Evolutionary conservation across 495 filamentous ascomycete species (phyloP).

Genomic region (Oleoguttula mirabilis): DNA sequence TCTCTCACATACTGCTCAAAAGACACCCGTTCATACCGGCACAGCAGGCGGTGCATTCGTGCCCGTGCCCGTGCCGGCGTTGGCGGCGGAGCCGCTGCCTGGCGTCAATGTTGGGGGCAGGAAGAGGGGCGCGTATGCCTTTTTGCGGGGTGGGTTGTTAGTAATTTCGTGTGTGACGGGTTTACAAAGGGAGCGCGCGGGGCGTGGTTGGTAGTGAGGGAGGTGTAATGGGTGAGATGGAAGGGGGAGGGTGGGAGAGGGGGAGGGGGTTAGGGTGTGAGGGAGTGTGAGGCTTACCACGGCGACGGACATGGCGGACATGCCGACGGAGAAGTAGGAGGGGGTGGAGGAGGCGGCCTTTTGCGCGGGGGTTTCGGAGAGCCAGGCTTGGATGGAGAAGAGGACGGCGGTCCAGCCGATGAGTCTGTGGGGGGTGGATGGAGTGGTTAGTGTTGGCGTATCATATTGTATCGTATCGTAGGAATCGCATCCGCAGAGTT

Average conservation of each 20-base stretch:
- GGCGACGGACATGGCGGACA: slow-evolving; percentile 78
- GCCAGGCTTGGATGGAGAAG: slow-evolving; percentile 73
- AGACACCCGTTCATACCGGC: slow-evolving; percentile 19
- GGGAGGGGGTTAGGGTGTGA: too few relatives aligned
- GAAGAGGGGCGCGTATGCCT: slow-evolving; percentile 79
- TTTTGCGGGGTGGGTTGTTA: slow-evolving; percentile 20
- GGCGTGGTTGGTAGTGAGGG: slow-evolving; percentile 34
- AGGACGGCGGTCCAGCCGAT: slow-evolving; percentile 62
- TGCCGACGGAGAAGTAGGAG: slow-evolving; percentile 72
- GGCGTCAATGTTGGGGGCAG: slow-evolving; percentile 47
- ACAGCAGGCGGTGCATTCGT: slow-evolving; percentile 30
- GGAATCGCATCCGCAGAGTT: too few relatives aligned
- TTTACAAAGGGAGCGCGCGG: background rate
- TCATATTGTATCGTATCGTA: background rate
- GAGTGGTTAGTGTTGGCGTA: too few relatives aligned
- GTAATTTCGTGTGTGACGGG: background rate
- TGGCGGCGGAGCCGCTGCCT: too few relatives aligned
- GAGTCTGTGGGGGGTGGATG: slow-evolving; percentile 4
- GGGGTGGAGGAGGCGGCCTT: slow-evolving; percentile 56
- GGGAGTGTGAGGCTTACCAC: too few relatives aligned
- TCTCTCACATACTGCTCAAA: too few relatives aligned
- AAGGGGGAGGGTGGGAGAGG: too few relatives aligned
- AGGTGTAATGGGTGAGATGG: too few relatives aligned
- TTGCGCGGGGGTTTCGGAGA: slow-evolving; percentile 69
- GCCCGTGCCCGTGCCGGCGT: slow-evolving; percentile 11